These are phyloP conservation scores for Trichoderma lentiforme DNA, from an alignment of 2,329 filamentous ascomycete species.

Conservation along the genomic window DNA sequence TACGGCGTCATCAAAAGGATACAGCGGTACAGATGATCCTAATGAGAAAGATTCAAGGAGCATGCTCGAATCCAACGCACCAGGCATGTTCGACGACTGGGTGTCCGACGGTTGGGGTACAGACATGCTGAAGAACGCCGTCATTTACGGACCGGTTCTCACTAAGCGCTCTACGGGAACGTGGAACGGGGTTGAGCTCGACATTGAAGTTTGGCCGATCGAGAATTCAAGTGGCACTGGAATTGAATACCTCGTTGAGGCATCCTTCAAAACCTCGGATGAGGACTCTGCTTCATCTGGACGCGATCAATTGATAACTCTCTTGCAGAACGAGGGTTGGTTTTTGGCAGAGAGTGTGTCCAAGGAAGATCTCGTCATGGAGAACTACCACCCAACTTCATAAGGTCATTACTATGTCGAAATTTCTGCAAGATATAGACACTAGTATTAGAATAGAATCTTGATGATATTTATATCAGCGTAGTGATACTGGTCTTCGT, in stretches of 20 bases:
- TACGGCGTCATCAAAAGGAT: slow-evolving; percentile 4
- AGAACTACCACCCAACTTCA: slow-evolving; percentile 4
- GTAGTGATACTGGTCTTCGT: neutral
- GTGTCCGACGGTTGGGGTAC: neutral
- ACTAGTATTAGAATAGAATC: neutral
- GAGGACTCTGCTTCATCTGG: neutral
- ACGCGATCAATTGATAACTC: neutral
- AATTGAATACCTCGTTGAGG: slow-evolving; percentile 1
- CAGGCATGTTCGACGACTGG: slow-evolving; percentile 6
- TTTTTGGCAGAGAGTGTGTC: slow-evolving; percentile 7
- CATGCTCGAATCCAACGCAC: neutral
- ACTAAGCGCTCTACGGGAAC: slow-evolving; percentile 8
- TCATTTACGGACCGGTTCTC: neutral
- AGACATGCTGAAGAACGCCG: neutral
- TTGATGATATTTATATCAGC: neutral
- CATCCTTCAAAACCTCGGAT: neutral
- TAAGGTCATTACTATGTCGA: neutral
- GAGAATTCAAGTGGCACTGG: neutral
- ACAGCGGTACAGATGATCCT: slow-evolving; percentile 6
- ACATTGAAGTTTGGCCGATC: slow-evolving; percentile 11
- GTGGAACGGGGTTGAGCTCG: neutral
- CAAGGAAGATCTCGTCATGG: slow-evolving; percentile 4
- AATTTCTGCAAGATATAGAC: neutral
- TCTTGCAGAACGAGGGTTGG: neutral
- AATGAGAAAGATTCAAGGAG: neutral